Evolutionary conservation across 2,329 filamentous ascomycete genomes (phyloP), one percentile per base, ranked within the genome.

Genomic region (Colletotrichum phormii): DNA sequence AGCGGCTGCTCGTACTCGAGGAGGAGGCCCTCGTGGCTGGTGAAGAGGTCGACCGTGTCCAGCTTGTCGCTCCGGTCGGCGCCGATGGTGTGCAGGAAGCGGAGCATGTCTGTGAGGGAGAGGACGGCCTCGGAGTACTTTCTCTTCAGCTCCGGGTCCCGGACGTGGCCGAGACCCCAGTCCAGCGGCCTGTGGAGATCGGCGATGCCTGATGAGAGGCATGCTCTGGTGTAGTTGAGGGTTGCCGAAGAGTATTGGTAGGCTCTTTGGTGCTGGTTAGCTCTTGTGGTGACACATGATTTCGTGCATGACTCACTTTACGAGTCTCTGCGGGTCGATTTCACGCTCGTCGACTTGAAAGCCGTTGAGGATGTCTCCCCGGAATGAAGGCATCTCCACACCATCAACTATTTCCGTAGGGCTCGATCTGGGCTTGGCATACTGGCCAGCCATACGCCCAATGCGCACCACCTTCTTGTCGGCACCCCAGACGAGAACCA

Each of bases 241-340:
- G 97, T 99, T 9, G 95, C 94, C 2, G 97, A 94, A 0, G 96
- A 98, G 83, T 98, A 93, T 83, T 98, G 97, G 86, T 99, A 99
- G 4, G 97, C 97, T 74, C 93, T 92, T 49, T 49, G 42, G 67
- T 31, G 15, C 1, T 49, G 73, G 63, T 76, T 6, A 68, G 57
- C n/a, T 54, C 9, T 26, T 58, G n/a, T 24, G 29, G n/a, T 54
- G 13, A 62, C 18, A 22, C 42, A 53, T 13, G 7, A 8, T 29
- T 15, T 64, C 31, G 55, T 15, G 33, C 9, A 5, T 33, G 6
- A 79, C 84, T 78, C 80, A 90, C 88, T 86, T 91, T 51, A 98
- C 93, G 8, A 99, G 89, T 51, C 97, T 90, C 62, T 90, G 89
- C 1, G 97, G 96, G 80, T 98, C 95, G 42, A 97, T 92, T 51